Percentiles rank a stretch among this genome's conserved stretches.
Evolutionary conservation across 2,329 filamentous ascomycete genomes (phyloP).

Genomic region (Rutstroemia sp.): DNA sequence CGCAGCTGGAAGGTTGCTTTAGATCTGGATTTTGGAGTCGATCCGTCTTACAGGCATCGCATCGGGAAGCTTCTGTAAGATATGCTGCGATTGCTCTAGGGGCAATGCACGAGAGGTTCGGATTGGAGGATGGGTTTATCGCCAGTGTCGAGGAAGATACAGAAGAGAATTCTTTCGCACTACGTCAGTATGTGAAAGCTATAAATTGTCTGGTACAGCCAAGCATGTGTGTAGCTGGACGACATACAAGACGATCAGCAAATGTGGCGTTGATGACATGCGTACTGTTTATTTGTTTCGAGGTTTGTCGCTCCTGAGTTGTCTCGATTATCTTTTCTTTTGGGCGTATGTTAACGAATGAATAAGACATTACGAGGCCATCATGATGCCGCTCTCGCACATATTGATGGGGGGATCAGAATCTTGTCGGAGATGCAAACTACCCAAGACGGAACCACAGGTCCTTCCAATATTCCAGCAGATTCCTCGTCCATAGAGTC

Average conservation of each 20-base stretch:
- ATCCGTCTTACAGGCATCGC: constrained; percentile 52
- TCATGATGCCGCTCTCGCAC: constrained; percentile 12
- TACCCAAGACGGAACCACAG: background rate
- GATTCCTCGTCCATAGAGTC: background rate
- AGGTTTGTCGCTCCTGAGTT: constrained; percentile 8
- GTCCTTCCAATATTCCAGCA: background rate
- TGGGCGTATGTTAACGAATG: background rate
- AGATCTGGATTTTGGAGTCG: constrained; percentile 56
- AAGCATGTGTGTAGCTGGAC: background rate
- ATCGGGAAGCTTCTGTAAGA: constrained; percentile 31
- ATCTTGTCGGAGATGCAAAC: constrained; percentile 14
- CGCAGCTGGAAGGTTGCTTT: constrained; percentile 57
- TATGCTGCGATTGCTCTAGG: constrained; percentile 18
- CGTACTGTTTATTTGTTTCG: constrained; percentile 19
- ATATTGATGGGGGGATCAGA: constrained; percentile 15
- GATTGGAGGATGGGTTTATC: background rate
- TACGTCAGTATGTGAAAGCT: constrained; percentile 14
- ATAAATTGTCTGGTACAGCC: constrained; percentile 17
- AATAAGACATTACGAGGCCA: constrained; percentile 14
- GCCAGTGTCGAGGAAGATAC: background rate
- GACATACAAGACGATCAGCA: constrained; percentile 6
- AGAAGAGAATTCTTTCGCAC: constrained; percentile 11
- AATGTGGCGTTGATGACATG: constrained; percentile 17
- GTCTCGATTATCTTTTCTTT: background rate
- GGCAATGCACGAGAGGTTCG: constrained; percentile 16